Evolutionary conservation across 805 yeast species (phyloP), one percentile per base, ranked within the genome.

Genomic region (Myxozyma nipponensis): DNA sequence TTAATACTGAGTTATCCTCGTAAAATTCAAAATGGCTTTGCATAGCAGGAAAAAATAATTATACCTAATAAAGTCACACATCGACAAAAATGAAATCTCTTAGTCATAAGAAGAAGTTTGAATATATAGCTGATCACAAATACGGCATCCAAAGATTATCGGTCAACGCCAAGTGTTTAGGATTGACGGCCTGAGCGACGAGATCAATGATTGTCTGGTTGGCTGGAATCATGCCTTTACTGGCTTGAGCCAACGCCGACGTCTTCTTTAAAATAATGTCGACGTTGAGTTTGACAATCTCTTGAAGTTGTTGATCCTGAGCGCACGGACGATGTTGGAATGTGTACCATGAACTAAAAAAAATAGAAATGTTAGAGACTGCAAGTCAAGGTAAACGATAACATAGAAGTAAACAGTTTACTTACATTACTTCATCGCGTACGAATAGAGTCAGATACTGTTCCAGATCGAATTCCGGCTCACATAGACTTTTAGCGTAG

Each of bases 61-160:
- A n/a, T n/a, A n/a, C n/a, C n/a, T n/a, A n/a, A n/a, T n/a, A n/a
- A n/a, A n/a, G n/a, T n/a, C n/a, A n/a, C n/a, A n/a, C n/a, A n/a
- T n/a, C n/a, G n/a, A n/a, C n/a, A n/a, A n/a, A n/a, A n/a, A n/a
- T n/a, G n/a, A n/a, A n/a, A n/a, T n/a, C n/a, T n/a, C n/a, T n/a
- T n/a, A n/a, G n/a, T n/a, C n/a, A n/a, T n/a, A n/a, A n/a, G n/a
- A n/a, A n/a, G n/a, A n/a, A n/a, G n/a, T n/a, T n/a, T n/a, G n/a
- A n/a, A n/a, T n/a, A n/a, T n/a, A n/a, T n/a, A n/a, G n/a, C n/a
- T n/a, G n/a, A n/a, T n/a, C 72, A 89, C 60, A 89, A 79, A 71
- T 88, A 93, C 1, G 98, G 93, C 96, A 93, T 87, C 89, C 96
- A 93, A 57, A 86, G 75, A 15, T 89, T 82, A 62, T 93, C 98